Conservation (phyloP, 2,329 filamentous ascomycete genomes). For the Sclerotinia subarctica region DNA sequence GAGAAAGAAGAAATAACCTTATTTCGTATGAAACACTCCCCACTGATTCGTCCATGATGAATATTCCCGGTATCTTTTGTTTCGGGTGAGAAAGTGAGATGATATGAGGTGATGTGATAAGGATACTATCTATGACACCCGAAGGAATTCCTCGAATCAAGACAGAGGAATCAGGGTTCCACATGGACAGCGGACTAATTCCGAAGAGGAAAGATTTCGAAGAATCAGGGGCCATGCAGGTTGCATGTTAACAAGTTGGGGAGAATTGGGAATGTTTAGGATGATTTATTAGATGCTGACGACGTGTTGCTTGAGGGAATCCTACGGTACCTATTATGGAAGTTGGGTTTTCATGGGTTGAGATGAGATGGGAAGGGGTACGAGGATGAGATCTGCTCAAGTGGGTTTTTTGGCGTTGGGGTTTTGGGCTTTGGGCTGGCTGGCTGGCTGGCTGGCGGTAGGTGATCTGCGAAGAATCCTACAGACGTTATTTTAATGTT, state of each 20-base stretch:
- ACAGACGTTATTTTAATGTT: constrained; percentile 21
- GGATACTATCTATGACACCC: background rate
- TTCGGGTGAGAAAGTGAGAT: background rate
- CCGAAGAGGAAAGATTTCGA: background rate
- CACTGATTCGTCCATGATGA: background rate
- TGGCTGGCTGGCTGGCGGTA: background rate
- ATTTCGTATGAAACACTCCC: background rate
- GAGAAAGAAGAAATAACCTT: background rate
- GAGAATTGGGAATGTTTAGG: background rate
- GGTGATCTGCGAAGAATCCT: background rate
- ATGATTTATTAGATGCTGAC: background rate
- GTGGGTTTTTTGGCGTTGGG: background rate
- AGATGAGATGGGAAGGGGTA: background rate
- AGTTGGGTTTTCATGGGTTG: background rate
- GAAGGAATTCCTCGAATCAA: background rate
- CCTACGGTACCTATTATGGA: background rate
- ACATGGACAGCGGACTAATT: background rate
- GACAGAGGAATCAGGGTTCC: background rate
- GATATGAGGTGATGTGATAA: background rate
- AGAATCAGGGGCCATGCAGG: background rate
- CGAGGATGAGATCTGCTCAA: background rate
- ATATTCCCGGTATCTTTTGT: background rate
- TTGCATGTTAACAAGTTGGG: background rate
- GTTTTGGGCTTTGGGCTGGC: background rate
- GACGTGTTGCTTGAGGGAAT: background rate